Base-by-base conservation (phyloP, 768 basidiomycete genomes). In the Krasilnikovozyma curviuscula region DNA sequence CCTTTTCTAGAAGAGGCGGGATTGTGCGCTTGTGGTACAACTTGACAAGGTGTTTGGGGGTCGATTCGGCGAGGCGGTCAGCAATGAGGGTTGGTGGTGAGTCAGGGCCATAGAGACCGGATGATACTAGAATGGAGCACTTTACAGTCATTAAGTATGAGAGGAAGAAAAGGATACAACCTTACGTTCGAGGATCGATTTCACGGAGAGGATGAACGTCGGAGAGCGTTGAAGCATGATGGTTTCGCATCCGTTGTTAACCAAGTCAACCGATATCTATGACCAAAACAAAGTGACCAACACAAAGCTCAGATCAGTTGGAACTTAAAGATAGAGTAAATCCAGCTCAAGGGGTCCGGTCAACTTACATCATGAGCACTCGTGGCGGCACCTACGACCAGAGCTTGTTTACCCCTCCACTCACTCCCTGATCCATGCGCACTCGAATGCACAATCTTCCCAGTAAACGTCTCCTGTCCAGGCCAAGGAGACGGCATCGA, bases 51-150 rank as follows among this genome's bases (percentile, higher is more conserved):
- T 46, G 51, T 46, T 69, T 65, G 0, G 74, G 73, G 52, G 70
- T 69, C 4, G 69, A 70, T 2, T 71, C 70, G 50, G 59, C 67
- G 28, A 76, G 56, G 32, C 70, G 55, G 54, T 77, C 76, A n/a
- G 68, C 71, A 32, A 72, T 60, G 38, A 75, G 71, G 10, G 65
- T 60, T 8, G 42, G 5, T 0, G 24, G 0, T 5, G n/a, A 7
- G 19, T 21, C 31, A 44, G 24, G 27, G 48, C 18, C 13, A 29
- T 23, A 9, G 35, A 21, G 49, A 70, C 72, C 70, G 1, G 74
- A 77, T 10, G 77, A 34, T 12, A 34, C n/a, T n/a, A n/a, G 21
- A 12, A 23, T n/a, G 10, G 16, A 40, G 10, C 16, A 21, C 39
- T 10, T 23, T 24, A 24, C 12, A 29, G 21, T 10, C 12, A 43